Evolutionary conservation across 179 eudicot genomes (phyloP).

Genomic region (Gypsophila paniculata): DNA sequence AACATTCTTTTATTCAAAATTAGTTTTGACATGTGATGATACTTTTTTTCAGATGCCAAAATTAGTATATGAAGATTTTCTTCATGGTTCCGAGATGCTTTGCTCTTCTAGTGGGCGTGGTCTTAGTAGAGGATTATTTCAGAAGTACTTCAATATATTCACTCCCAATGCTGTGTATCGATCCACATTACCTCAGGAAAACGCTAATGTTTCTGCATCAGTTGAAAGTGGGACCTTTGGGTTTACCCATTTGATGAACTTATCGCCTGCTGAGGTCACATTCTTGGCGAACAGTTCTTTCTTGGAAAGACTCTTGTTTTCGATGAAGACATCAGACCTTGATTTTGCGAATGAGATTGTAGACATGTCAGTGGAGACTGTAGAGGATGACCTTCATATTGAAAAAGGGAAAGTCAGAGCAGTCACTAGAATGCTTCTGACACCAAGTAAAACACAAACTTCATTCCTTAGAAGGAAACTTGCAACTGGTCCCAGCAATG

Average conservation of each 20-base stretch:
- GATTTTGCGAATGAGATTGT: conserved; percentile 47
- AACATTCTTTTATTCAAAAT: conserved; percentile 2
- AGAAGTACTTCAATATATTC: conserved; percentile 72
- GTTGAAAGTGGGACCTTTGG: conserved; percentile 63
- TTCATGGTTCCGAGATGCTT: conserved; percentile 34
- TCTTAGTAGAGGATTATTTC: conserved; percentile 49
- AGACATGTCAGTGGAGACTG: conserved; percentile 49
- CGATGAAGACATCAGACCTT: conserved; percentile 47
- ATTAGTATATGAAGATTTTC: conserved; percentile 62
- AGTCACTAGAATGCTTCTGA: conserved; percentile 73
- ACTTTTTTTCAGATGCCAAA: conserved; percentile 66
- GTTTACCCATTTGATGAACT: conserved; percentile 68
- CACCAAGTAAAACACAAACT: conserved; percentile 60
- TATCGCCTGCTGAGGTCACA: conserved; percentile 72
- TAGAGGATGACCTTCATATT: conserved; percentile 46
- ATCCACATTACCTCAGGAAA: conserved; percentile 45
- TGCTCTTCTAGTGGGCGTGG: conserved; percentile 44
- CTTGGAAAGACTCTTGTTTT: conserved; percentile 79
- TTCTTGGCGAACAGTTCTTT: conserved; percentile 66
- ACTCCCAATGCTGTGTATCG: conserved; percentile 52
- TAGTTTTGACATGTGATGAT: conserved; percentile 6
- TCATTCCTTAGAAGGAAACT: conserved; percentile 41
- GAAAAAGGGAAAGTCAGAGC: conserved; percentile 79
- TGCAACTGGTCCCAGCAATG: conserved; percentile 62
- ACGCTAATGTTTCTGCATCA: conserved; percentile 27